Evolutionary conservation across 78 protist species (phyloP).

Genomic region (Carpediemonas membranifera): DNA sequence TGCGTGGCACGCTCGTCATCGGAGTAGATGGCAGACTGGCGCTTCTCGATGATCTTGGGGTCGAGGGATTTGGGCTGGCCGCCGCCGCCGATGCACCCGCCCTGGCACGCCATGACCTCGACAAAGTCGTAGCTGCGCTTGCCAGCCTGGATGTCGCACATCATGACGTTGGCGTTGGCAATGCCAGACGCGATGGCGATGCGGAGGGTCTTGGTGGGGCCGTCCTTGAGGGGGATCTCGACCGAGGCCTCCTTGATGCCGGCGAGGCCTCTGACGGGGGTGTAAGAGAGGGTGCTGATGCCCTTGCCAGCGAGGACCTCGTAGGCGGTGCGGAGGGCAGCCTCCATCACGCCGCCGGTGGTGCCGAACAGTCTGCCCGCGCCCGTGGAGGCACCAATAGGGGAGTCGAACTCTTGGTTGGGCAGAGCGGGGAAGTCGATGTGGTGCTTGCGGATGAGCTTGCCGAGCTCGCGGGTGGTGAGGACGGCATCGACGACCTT

Average conservation of each 20-base stretch:
- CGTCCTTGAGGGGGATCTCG: too few relatives aligned
- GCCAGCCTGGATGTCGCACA: neutral
- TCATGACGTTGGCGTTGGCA: too few relatives aligned
- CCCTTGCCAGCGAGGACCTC: constrained; percentile 41
- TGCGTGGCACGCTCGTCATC: constrained; percentile 1
- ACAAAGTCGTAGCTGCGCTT: neutral
- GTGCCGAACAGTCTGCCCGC: too few relatives aligned
- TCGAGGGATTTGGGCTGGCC: constrained; percentile 22
- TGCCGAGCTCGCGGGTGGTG: too few relatives aligned
- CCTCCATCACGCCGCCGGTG: too few relatives aligned
- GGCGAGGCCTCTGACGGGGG: constrained; percentile 19
- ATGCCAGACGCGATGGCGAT: neutral
- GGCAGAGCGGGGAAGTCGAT: too few relatives aligned
- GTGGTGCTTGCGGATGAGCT: too few relatives aligned
- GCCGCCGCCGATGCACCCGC: constrained; percentile 47
- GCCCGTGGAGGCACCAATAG: too few relatives aligned
- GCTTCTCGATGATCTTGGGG: too few relatives aligned
- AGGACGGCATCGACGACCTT: constrained; percentile 19
- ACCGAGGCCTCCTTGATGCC: constrained; percentile 27
- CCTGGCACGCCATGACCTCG: constrained; percentile 46
- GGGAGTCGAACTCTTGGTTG: too few relatives aligned
- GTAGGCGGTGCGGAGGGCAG: too few relatives aligned
- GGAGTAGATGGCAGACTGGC: neutral
- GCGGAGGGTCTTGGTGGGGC: too few relatives aligned
- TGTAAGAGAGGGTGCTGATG: neutral